Evolutionary conservation across 768 basidiomycete species (phyloP).

Genomic region (Lentinus brumalis): DNA sequence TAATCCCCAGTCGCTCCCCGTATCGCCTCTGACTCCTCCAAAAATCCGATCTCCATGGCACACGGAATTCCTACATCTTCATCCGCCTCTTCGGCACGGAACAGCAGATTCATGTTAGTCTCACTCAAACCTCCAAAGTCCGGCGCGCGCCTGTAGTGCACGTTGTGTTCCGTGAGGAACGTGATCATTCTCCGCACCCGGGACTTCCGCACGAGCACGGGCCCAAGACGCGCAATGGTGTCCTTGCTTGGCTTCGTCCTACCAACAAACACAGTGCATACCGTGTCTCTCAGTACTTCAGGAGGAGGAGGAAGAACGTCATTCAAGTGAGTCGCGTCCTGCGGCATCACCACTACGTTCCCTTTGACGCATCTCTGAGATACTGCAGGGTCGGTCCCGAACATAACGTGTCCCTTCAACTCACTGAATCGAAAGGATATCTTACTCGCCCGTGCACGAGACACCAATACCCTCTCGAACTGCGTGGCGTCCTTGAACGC

Average conservation of each 20-base stretch:
- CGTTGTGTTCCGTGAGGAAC: neutral
- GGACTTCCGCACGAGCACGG: neutral
- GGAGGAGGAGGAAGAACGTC: neutral
- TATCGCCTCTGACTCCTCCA: neutral
- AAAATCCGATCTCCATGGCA: neutral
- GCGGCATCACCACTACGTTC: neutral
- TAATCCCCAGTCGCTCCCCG: neutral
- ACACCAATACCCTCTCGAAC: neutral
- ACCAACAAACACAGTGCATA: slow-evolving; percentile 1
- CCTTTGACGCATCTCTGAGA: neutral
- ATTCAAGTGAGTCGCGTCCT: neutral
- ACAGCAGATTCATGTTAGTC: neutral
- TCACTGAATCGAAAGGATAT: neutral
- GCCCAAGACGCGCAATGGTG: neutral
- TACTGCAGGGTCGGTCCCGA: too few species aligned
- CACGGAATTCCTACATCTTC: neutral
- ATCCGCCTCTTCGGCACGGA: neutral
- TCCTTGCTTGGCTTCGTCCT: neutral
- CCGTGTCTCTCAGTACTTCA: neutral
- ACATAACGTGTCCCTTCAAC: neutral
- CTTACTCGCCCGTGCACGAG: neutral
- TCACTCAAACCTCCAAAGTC: neutral
- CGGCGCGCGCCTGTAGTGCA: neutral
- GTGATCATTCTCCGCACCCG: neutral
- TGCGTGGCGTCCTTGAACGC: neutral